These are phyloP conservation scores for Leptographium procerum DNA, from an alignment of 2,329 filamentous ascomycete genomes.

Conservation along the genomic window DNA sequence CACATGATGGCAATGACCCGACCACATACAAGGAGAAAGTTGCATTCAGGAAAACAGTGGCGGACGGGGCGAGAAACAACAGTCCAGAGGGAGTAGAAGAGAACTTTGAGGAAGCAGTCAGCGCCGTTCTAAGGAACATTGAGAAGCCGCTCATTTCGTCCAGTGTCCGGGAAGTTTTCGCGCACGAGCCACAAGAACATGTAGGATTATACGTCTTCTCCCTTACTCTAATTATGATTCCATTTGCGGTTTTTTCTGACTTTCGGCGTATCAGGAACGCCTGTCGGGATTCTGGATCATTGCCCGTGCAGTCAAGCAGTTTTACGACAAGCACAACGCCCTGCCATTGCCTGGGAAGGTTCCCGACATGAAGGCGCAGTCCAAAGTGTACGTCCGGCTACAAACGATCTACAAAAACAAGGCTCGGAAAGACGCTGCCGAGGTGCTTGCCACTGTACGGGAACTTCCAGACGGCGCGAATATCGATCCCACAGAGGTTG, in stretches of 20 bases:
- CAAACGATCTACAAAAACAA: conserved; percentile 91
- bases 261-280: background rate
- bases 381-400: conserved; percentile 75
- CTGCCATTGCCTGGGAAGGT: conserved; percentile 78
- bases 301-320: conserved; percentile 64
- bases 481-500: conserved; percentile 64
- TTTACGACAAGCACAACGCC: conserved; percentile 60
- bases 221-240: background rate
- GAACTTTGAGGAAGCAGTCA: conserved; percentile 88
- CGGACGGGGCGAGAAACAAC: conserved; percentile 53
- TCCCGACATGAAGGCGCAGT: conserved; percentile 96
- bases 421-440: conserved; percentile 63
- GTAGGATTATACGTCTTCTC: background rate
- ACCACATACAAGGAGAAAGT: conserved; percentile 74
- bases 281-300: conserved; percentile 78
- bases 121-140: conserved; percentile 80
- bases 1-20: conserved; percentile 58
- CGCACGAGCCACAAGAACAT: conserved; percentile 32
- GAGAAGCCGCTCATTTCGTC: conserved; percentile 55
- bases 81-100: conserved; percentile 84
- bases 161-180: conserved; percentile 66
- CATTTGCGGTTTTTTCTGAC: background rate
- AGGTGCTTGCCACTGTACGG: conserved; percentile 59
- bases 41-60: conserved; percentile 63
- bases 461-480: conserved; percentile 33